Evolutionary conservation across 2,329 filamentous ascomycete genomes (phyloP).

Genomic region (Epichloe sylvatica): DNA sequence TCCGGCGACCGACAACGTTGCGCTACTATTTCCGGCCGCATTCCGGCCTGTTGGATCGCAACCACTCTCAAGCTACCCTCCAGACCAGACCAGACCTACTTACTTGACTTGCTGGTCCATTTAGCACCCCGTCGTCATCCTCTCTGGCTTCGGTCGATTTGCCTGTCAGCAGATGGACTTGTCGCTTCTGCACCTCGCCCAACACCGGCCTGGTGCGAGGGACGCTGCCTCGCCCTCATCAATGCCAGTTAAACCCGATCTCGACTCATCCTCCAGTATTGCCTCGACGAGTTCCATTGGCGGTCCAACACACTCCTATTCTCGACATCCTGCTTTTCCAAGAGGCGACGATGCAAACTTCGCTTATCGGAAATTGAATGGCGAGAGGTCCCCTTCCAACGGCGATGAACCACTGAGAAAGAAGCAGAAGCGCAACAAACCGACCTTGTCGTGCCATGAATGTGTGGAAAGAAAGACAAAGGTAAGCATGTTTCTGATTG

Average conservation of each 20-base stretch:
- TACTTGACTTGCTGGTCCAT: background rate
- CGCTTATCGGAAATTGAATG: slow-evolving; percentile 6
- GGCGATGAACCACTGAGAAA: slow-evolving; percentile 38
- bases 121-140: background rate
- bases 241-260: slow-evolving; percentile 3
- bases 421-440: slow-evolving; percentile 76
- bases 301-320: slow-evolving; percentile 2
- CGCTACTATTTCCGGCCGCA: slow-evolving; percentile 4
- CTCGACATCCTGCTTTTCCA: slow-evolving; percentile 3
- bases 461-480: slow-evolving; percentile 76
- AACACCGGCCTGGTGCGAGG: slow-evolving; percentile 2
- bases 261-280: slow-evolving; percentile 4
- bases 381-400: slow-evolving; percentile 7
- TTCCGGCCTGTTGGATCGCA: background rate
- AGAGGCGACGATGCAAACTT: slow-evolving; percentile 5
- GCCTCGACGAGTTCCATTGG: slow-evolving; percentile 1
- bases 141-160: background rate
- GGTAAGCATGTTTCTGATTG: slow-evolving; percentile 28
- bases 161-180: slow-evolving; percentile 4
- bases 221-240: slow-evolving; percentile 1
- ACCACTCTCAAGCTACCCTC: background rate
- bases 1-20: slow-evolving; percentile 15
- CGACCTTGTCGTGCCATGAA: slow-evolving; percentile 63
- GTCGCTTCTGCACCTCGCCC: slow-evolving; percentile 5
- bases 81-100: background rate